Conservation (phyloP, 805 yeast genomes). For the Myxozyma lipomycoides region DNA sequence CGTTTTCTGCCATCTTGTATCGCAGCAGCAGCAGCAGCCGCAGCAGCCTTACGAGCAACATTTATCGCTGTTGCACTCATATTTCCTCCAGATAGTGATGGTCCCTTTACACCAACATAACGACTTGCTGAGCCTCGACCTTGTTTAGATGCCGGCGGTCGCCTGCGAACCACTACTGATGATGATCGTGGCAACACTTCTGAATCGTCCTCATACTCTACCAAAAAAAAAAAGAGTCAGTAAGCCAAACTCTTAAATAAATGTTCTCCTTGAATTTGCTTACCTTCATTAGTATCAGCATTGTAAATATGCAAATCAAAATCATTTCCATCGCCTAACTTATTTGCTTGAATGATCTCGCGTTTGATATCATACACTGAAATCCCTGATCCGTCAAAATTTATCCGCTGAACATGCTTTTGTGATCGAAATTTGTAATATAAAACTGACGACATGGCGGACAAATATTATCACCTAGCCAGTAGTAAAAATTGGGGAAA, state of each 20-base stretch:
- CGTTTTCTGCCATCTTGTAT: background rate
- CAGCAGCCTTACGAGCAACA: slow-evolving; percentile 2
- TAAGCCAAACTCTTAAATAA: background rate
- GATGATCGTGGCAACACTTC: slow-evolving; percentile 87
- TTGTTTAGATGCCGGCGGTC: slow-evolving; percentile 63
- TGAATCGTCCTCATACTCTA: slow-evolving; percentile 80
- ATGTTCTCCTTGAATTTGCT: slow-evolving; percentile 3
- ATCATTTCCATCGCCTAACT: slow-evolving; percentile 76
- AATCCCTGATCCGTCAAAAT: slow-evolving; percentile 94
- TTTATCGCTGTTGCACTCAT: background rate
- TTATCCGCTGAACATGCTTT: slow-evolving; percentile 67
- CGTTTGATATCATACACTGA: slow-evolving; percentile 91
- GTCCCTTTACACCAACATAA: slow-evolving; percentile 46
- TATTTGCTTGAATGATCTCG: slow-evolving; percentile 78
- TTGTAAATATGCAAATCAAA: slow-evolving; percentile 72
- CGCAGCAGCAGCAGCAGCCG: background rate
- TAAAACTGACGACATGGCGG: slow-evolving; percentile 88
- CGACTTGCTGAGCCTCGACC: slow-evolving; percentile 54
- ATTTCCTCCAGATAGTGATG: slow-evolving; percentile 7
- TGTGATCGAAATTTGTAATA: slow-evolving; percentile 86
- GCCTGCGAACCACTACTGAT: slow-evolving; percentile 63
- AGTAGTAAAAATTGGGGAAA: too few species aligned
- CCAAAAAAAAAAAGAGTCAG: background rate
- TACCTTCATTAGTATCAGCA: slow-evolving; percentile 57
- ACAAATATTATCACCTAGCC: too few species aligned